Conservation (phyloP, 2,329 filamentous ascomycete genomes). For the Arthroderma sp. region DNA sequence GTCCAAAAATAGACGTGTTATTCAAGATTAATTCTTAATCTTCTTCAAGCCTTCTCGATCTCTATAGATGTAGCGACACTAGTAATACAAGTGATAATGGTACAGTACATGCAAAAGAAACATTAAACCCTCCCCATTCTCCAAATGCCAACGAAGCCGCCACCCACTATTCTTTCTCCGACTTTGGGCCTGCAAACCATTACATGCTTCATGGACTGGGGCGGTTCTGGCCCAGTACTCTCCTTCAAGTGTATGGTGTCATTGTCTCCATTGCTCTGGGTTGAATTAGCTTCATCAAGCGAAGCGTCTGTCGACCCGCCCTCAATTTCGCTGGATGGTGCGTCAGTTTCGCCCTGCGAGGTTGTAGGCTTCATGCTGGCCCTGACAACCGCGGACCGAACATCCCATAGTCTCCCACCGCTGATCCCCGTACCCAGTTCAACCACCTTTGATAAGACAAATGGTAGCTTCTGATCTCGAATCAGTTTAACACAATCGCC, state of each 20-base stretch:
- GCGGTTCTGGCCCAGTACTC: conserved; percentile 10
- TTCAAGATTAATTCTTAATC: neutral
- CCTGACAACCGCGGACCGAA: conserved; percentile 31
- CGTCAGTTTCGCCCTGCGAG: conserved; percentile 18
- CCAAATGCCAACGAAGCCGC: conserved; percentile 43
- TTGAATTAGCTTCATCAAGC: neutral
- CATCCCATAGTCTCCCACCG: conserved; percentile 38
- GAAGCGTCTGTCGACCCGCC: neutral
- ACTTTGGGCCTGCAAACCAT: conserved; percentile 44
- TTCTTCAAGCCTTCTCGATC: neutral
- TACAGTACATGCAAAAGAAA: neutral
- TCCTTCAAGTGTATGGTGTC: conserved; percentile 1
- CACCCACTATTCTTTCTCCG: conserved; percentile 36
- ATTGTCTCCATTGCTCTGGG: neutral
- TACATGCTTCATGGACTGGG: conserved; percentile 22
- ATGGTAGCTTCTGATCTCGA: conserved; percentile 43
- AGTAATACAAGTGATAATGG: neutral
- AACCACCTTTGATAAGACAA: conserved; percentile 36
- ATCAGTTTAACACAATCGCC: conserved; percentile 49
- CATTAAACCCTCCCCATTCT: conserved; percentile 26
- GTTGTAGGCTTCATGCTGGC: neutral
- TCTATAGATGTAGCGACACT: neutral
- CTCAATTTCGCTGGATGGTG: conserved; percentile 19
- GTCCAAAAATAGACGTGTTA: neutral
- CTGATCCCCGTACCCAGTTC: conserved; percentile 37